A percentile compares a stretch with the other conserved stretches of the same genome.
These are phyloP conservation scores for Colletotrichum sp. DNA, from an alignment of 2,329 filamentous ascomycete genomes.

Conservation along the genomic window DNA sequence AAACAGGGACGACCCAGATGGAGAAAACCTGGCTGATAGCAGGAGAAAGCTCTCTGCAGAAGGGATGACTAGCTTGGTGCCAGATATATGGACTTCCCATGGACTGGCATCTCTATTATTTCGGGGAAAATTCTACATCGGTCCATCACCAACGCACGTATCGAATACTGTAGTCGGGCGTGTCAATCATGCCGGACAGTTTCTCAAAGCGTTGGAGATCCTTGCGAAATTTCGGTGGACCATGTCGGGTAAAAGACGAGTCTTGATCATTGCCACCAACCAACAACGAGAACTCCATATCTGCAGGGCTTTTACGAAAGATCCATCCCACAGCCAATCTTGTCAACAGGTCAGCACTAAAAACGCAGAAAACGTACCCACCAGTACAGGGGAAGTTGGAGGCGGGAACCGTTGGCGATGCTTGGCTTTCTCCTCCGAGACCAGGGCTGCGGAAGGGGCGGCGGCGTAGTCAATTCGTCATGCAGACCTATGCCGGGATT, in stretches of 20 bases:
- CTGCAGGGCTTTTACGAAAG: not conserved
- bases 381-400: not conserved
- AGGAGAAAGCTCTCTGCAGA: not conserved
- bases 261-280: not conserved
- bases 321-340: not conserved
- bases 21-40: constrained; percentile 24
- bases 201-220: too few relatives aligned
- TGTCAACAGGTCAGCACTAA: not conserved
- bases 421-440: not conserved
- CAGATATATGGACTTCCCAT: not conserved
- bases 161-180: not conserved
- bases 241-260: not conserved
- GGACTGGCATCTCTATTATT: not conserved
- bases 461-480: not conserved
- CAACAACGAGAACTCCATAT: not conserved
- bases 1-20: constrained; percentile 38
- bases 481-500: not conserved
- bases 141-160: not conserved
- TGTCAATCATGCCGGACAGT: not conserved
- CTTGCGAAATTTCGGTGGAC: not conserved
- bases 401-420: not conserved
- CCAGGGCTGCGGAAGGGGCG: not conserved
- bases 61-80: not conserved
- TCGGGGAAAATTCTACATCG: not conserved
- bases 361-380: not conserved